phyloP scores from a whole-genome alignment of 176 grass and related monocot genomes.

The Tillandsia fasciculata region DNA sequence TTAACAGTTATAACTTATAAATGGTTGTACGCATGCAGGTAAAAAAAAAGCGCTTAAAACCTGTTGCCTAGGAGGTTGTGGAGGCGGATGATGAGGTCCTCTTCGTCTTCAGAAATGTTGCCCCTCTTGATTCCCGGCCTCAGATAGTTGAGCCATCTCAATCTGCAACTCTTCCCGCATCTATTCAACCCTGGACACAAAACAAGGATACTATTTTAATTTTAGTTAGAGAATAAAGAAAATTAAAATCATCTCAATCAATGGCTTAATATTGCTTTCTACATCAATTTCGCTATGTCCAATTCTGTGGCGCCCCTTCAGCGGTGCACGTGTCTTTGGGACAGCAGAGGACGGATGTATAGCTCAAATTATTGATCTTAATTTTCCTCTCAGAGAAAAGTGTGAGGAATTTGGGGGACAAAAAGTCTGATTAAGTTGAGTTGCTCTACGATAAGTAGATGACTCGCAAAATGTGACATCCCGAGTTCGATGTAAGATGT shows the following conservation, averaged over 20 bases:
- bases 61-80: slow-evolving; percentile 42
- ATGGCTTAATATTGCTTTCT: neutral
- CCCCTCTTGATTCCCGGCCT: slow-evolving; percentile 43
- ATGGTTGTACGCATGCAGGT: neutral
- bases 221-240: neutral
- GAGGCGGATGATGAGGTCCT: slow-evolving; percentile 37
- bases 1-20: neutral
- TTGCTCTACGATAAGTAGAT: no score
- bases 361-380: no score
- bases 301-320: neutral
- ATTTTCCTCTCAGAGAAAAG: no score
- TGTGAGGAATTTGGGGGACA: no score
- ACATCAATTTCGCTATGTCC: neutral
- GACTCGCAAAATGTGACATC: no score
- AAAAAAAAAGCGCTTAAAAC: neutral
- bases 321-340: no score
- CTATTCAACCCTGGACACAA: slow-evolving; percentile 30
- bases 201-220: neutral
- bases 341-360: no score
- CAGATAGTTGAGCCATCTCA: slow-evolving; percentile 46
- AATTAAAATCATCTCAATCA: neutral
- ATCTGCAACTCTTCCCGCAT: slow-evolving; percentile 39
- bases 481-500: no score
- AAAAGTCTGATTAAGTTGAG: no score
- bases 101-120: slow-evolving; percentile 36